A percentile compares a stretch with the other conserved stretches of the same genome.
phyloP scores from a whole-genome alignment of 495 filamentous ascomycete genomes.

The Penicillium tannophilum region DNA sequence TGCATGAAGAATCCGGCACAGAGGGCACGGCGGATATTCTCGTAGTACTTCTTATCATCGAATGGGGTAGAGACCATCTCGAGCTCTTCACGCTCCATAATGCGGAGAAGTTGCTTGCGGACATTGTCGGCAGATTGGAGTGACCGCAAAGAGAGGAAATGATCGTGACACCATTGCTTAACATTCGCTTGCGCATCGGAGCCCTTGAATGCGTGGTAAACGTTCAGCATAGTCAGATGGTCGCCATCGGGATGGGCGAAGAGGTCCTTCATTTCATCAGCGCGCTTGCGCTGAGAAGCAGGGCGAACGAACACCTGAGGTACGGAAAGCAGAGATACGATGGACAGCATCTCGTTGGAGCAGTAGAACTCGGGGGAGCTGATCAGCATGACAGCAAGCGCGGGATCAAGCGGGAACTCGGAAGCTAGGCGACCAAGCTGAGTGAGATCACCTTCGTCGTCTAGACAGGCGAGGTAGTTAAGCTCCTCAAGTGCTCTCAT shows the following conservation, averaged over 20 bases:
- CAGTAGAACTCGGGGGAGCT: conserved; percentile 97
- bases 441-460: conserved; percentile 94
- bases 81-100: conserved; percentile 90
- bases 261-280: conserved; percentile 94
- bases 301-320: conserved; percentile 94
- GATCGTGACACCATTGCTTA: conserved; percentile 94
- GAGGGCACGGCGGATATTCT: conserved; percentile 92
- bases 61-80: conserved; percentile 87
- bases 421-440: conserved; percentile 83
- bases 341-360: conserved; percentile 96
- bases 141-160: conserved; percentile 89
- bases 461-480: conserved; percentile 94
- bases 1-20: conserved; percentile 99
- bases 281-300: conserved; percentile 78
- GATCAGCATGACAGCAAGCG: conserved; percentile 97
- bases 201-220: conserved; percentile 94
- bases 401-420: conserved; percentile 94
- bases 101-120: conserved; percentile 83
- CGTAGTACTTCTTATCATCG: conserved; percentile 96
- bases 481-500: conserved; percentile 98
- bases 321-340: conserved; percentile 91
- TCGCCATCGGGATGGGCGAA: conserved; percentile 95
- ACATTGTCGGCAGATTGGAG: conserved; percentile 94
- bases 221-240: conserved; percentile 94
- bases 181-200: conserved; percentile 69